These are phyloP conservation scores for Rhizopus arrhizus DNA, from an alignment of 371 early-diverging fungal species.

Conservation along the genomic window DNA sequence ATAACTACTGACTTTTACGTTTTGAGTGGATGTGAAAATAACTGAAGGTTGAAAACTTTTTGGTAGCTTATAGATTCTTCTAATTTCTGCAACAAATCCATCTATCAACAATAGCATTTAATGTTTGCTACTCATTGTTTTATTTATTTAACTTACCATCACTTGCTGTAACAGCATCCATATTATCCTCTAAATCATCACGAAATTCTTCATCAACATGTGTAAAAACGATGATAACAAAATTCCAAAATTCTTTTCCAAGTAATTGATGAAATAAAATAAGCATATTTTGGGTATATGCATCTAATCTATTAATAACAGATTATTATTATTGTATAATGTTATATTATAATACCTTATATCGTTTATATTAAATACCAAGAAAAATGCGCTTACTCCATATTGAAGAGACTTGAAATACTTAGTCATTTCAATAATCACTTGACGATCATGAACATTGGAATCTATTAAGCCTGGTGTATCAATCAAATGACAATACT, in stretches of 20 bases:
- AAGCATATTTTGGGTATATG: constrained; percentile 65
- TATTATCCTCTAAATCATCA: constrained; percentile 61
- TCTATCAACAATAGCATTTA: constrained; percentile 22
- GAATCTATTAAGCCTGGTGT: constrained; percentile 63
- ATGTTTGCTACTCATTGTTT: neutral
- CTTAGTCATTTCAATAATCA: constrained; percentile 56
- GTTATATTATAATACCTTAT: constrained; percentile 31
- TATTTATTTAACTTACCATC: constrained; percentile 25
- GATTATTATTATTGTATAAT: neutral
- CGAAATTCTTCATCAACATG: constrained; percentile 62
- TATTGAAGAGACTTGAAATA: constrained; percentile 60
- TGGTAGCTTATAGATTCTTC: constrained; percentile 44
- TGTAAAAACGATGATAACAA: constrained; percentile 64
- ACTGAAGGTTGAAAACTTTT: constrained; percentile 52
- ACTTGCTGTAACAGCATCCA: constrained; percentile 57
- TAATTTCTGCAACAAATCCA: constrained; percentile 55
- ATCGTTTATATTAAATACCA: constrained; percentile 62
- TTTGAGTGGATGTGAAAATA: constrained; percentile 58
- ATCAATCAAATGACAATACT: constrained; percentile 49
- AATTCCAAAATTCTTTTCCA: constrained; percentile 65
- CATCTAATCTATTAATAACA: constrained; percentile 50
- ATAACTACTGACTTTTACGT: constrained; percentile 52
- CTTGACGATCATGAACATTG: constrained; percentile 52
- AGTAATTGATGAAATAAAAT: constrained; percentile 57
- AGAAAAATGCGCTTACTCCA: constrained; percentile 64